Conservation (phyloP, 257 asterid species). For the Solanum habrochaites region DNA sequence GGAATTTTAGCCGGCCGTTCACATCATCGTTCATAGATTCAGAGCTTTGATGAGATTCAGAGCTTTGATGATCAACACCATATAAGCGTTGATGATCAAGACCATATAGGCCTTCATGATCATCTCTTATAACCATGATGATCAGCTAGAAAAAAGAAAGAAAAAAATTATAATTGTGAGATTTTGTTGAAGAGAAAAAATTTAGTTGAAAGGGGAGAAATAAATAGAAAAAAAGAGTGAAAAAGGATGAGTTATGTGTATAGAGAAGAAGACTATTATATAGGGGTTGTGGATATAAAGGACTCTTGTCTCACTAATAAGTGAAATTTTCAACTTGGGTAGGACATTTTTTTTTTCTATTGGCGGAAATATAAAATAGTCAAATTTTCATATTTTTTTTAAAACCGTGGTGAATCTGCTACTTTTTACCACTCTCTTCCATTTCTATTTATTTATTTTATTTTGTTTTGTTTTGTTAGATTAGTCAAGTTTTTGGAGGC, state of each 20-base stretch:
- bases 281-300: slow-evolving; percentile 1
- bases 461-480: no score
- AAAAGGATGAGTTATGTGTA: background rate
- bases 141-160: no score
- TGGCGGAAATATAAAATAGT: background rate
- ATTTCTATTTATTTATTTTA: background rate
- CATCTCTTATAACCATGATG: background rate
- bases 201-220: background rate
- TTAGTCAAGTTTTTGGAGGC: background rate
- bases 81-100: background rate
- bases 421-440: background rate
- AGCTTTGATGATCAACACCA: background rate
- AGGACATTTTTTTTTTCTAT: background rate
- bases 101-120: background rate
- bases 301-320: background rate
- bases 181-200: background rate
- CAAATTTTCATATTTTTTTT: background rate
- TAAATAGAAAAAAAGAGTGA: background rate
- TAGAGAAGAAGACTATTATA: background rate
- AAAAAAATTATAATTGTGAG: background rate
- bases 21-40: background rate
- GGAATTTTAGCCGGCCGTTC: background rate
- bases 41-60: background rate
- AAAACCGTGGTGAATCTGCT: background rate
- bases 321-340: background rate